Conservation (phyloP, 2,329 filamentous ascomycete genomes). For the Paracamarosporium sp. region DNA sequence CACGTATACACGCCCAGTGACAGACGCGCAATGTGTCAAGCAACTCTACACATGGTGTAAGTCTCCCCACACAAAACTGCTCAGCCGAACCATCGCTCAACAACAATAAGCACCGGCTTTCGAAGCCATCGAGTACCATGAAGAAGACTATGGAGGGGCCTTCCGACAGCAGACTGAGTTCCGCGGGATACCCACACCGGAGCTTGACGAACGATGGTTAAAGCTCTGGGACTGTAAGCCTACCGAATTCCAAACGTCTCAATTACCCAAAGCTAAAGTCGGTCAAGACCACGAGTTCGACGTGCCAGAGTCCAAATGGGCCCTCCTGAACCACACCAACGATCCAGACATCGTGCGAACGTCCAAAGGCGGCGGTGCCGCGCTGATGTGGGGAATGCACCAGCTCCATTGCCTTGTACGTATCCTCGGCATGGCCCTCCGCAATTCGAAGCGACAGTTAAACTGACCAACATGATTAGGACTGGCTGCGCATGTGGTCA, state of each 20-base stretch:
- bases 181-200: background rate
- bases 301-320: background rate
- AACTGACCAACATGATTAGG: background rate
- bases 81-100: background rate
- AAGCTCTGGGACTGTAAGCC: conserved; percentile 2
- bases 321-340: background rate
- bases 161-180: background rate
- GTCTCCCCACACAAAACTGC: background rate
- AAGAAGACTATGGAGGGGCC: background rate
- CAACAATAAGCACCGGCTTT: background rate
- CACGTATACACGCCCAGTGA: background rate
- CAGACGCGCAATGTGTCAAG: background rate
- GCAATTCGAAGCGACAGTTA: no score
- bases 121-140: conserved; percentile 2
- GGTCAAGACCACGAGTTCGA: background rate
- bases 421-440: background rate
- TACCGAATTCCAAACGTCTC: background rate
- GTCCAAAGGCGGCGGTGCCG: background rate
- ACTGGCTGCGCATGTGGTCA: conserved; percentile 4
- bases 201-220: background rate
- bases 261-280: background rate
- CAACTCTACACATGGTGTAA: conserved; percentile 4
- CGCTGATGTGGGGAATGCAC: background rate
- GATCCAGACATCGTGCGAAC: background rate
- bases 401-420: conserved; percentile 2